A percentile compares a stretch with the other conserved stretches of the same genome.
Conservation (phyloP, 2,329 filamentous ascomycete species). For the Neonectria punicea region DNA sequence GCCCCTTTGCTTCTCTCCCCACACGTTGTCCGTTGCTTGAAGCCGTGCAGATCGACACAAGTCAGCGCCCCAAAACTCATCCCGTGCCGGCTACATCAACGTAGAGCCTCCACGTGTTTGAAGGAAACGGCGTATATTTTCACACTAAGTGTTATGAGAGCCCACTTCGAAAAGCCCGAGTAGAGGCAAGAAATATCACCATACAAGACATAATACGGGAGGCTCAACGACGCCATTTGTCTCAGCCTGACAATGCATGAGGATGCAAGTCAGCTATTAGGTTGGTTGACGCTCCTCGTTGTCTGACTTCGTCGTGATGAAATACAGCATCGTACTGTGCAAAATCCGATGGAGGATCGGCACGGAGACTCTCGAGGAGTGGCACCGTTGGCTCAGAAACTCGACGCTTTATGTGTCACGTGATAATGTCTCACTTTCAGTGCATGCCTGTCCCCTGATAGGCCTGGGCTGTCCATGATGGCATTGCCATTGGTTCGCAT, state of each 20-base stretch:
- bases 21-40: slow-evolving; percentile 20
- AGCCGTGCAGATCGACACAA: slow-evolving; percentile 23
- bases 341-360: slow-evolving; percentile 3
- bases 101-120: slow-evolving; percentile 7
- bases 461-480: slow-evolving; percentile 7
- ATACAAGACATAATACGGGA: slow-evolving; percentile 1
- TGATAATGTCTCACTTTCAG: slow-evolving; percentile 13
- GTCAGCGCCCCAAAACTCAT: slow-evolving; percentile 15
- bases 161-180: background rate
- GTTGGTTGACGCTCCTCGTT: slow-evolving; percentile 6
- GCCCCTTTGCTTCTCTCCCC: slow-evolving; percentile 20
- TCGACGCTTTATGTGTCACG: slow-evolving; percentile 5
- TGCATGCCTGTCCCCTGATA: background rate
- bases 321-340: background rate
- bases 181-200: slow-evolving; percentile 11
- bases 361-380: slow-evolving; percentile 15
- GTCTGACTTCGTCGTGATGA: slow-evolving; percentile 5
- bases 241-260: background rate
- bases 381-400: slow-evolving; percentile 20
- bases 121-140: slow-evolving; percentile 9
- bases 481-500: slow-evolving; percentile 3
- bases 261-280: slow-evolving; percentile 10
- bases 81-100: slow-evolving; percentile 17
- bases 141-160: slow-evolving; percentile 12
- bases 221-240: background rate